These are phyloP conservation scores for Theobroma cacao DNA, from an alignment of 345 rosid species.

Conservation along the genomic window DNA sequence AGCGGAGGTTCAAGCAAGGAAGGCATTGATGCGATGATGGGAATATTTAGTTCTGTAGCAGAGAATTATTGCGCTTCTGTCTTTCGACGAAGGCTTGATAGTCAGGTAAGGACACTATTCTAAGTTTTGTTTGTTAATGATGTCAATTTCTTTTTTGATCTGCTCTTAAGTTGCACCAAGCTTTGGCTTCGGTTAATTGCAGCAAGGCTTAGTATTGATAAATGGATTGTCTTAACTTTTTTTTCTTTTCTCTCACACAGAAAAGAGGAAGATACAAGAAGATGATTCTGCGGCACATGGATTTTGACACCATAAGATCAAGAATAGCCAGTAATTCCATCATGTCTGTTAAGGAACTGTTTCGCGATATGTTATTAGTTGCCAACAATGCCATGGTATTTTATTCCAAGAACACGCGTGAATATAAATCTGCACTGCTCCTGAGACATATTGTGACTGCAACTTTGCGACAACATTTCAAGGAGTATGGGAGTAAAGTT, in stretches of 20 bases:
- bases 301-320: conserved; percentile 65
- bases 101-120: conserved; percentile 61
- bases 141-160: neutral
- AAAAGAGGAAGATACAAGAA: conserved; percentile 89
- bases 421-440: conserved; percentile 62
- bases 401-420: conserved; percentile 76
- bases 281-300: conserved; percentile 67
- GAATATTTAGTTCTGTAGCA: conserved; percentile 43
- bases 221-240: conserved; percentile 12
- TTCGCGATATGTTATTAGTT: conserved; percentile 64
- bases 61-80: conserved; percentile 57
- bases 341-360: conserved; percentile 56
- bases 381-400: conserved; percentile 76
- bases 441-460: conserved; percentile 57
- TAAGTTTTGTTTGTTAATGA: neutral
- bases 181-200: neutral
- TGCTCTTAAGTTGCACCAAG: neutral
- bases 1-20: conserved; percentile 26
- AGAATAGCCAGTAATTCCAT: conserved; percentile 43
- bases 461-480: conserved; percentile 43
- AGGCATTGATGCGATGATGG: conserved; percentile 35
- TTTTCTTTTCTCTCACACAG: conserved; percentile 35
- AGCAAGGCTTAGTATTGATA: neutral
- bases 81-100: conserved; percentile 67
- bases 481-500: conserved; percentile 27